These are phyloP conservation scores for Ogataea paraovalis DNA, from an alignment of 805 yeast genomes.

Conservation along the genomic window DNA sequence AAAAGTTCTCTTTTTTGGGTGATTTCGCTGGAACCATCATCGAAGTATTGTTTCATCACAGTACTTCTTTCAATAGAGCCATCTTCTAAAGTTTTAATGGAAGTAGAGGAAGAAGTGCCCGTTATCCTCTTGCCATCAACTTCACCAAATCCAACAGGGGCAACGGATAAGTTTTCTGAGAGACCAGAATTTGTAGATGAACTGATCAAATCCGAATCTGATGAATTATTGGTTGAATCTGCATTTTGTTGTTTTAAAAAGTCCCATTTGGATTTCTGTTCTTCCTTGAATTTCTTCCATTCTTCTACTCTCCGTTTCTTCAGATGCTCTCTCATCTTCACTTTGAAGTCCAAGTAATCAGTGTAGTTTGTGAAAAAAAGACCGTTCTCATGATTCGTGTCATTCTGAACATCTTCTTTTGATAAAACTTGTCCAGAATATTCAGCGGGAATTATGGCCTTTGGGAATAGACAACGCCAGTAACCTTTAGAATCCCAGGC, in stretches of 20 bases:
- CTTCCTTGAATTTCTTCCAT: slow-evolving; percentile 21
- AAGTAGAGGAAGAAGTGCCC: slow-evolving; percentile 36
- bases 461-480: slow-evolving; percentile 90
- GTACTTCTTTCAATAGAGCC: slow-evolving; percentile 42
- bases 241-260: slow-evolving; percentile 5
- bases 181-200: background rate
- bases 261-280: slow-evolving; percentile 27
- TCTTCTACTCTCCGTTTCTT: slow-evolving; percentile 33
- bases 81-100: slow-evolving; percentile 35
- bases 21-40: slow-evolving; percentile 40
- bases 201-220: background rate
- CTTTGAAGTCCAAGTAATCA: slow-evolving; percentile 64
- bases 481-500: slow-evolving; percentile 81
- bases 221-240: background rate
- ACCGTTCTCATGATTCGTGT: slow-evolving; percentile 44
- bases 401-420: slow-evolving; percentile 53
- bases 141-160: background rate
- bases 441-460: slow-evolving; percentile 32
- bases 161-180: background rate
- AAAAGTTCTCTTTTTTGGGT: slow-evolving; percentile 35
- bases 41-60: slow-evolving; percentile 33
- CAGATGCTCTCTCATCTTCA: slow-evolving; percentile 47
- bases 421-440: slow-evolving; percentile 36
- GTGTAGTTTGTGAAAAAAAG: slow-evolving; percentile 61
- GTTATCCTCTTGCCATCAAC: slow-evolving; percentile 24